Evolutionary conservation across 805 yeast species (phyloP), one percentile per base, ranked within the genome.

Genomic region (Saccharomycopsis sp.): DNA sequence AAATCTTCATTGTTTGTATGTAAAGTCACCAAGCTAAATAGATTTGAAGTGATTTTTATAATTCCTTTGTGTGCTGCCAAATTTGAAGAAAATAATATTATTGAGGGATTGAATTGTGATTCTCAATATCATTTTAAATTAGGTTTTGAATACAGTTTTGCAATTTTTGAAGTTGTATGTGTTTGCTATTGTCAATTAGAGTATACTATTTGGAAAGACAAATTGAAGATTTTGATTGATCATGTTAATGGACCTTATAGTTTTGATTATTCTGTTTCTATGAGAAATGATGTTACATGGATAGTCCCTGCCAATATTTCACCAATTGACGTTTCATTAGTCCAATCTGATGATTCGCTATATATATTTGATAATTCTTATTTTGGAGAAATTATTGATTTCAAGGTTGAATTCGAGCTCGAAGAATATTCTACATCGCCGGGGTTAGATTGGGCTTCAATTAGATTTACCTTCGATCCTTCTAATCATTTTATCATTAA

Each of bases 1-100:
- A 74, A 77, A 48, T 66, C 77, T 3, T 79, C 75, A 55, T 54
- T 77, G 22, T 51, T 78, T 1, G 47, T 74, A 28, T 59, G 67
- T 9, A 48, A 61, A 20, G 48, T 60, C 14, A 39, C 54, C 20
- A 60, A 58, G 47, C 41, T 44, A 11, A 44, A 52, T 6, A 61
- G 53, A 22, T 54, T 31, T 27, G 67, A 60, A 3, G 63, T 74
- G 4, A 61, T 59, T 13, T 72, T 76, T 50, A 64, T 77, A 11
- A 62, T 79, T 6, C 80, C 84, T 0, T 56, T 76, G 26, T 52
- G 68, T 4, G 60, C 58, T 29, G 54, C 66, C 43, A 51, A 52
- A 34, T 11, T 68, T 7, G 33, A 55, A n/a, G 45, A 44, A 14
- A 56, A 54, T 17, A 59, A 54, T 24, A 42, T 41, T 20, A 58